Base-by-base conservation (phyloP, 306 rosid genomes). In the Lithocarpus polystachyus region DNA sequence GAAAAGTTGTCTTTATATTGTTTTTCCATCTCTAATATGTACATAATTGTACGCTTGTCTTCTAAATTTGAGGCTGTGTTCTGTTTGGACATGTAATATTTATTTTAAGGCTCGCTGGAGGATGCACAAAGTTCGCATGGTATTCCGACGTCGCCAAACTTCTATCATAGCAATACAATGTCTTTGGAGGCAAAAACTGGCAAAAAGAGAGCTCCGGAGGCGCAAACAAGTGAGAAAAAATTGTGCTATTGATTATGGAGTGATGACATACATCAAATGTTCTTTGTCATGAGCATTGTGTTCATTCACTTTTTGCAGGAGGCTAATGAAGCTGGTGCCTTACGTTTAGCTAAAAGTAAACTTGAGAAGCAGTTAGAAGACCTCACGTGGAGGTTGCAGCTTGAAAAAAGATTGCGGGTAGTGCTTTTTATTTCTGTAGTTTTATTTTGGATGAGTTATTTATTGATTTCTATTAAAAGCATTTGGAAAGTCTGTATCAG, bases 341-440 rank as follows among this genome's bases (percentile, higher is more conserved):
- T 95, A 82, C 99, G 99, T 55, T 82, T 93, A 74, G 98, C 98
- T 37, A 95, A 93, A 88, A 91, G 12, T 89, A 95, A 95, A 87
- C 96, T 95, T 51, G 99, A 95, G 91, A 95, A 90, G 87, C 98
- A 95, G 83, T 82, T 95, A 86, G 99, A 95, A 74, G 98, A 95
- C 67, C 91, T 93, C 77, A 89, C 96, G 3, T 93, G 99, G 99
- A 94, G 99, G 53, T 83, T 95, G 86, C 98, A 93, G 73, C 91
- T 95, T 70, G 99, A 95, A 79, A 95, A 91, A 89, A 85, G 97
- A 89, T 72, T 93, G 76, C 92, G 97, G 99, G 99, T 95, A 95
- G 77, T 79, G 17, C 64, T 70, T 71, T 54, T 52, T 15, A 20
- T 35, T 56, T 75, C 55, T 17, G 65, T 33, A 64, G 59, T 2